These are phyloP conservation scores for Gomphus bonarii DNA, from an alignment of 1,284 basidiomycete species.

Conservation along the genomic window DNA sequence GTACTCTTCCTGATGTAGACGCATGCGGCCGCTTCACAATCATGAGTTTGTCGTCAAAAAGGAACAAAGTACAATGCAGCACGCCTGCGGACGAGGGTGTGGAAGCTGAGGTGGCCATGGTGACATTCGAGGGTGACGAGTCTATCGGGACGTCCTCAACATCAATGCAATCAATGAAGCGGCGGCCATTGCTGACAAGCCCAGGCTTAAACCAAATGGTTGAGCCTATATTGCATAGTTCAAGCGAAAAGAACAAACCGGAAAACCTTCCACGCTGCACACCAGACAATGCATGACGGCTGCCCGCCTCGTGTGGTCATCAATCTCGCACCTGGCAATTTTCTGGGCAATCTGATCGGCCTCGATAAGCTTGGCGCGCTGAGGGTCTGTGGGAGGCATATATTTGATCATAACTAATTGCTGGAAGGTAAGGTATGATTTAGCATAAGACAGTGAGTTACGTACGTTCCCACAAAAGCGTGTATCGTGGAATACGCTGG, in stretches of 20 bases:
- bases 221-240: constrained; percentile 14
- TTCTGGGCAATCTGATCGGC: constrained; percentile 82
- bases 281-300: constrained; percentile 84
- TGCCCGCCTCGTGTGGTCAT: constrained; percentile 84
- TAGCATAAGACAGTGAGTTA: constrained; percentile 1
- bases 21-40: constrained; percentile 80
- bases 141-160: constrained; percentile 75
- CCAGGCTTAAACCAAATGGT: constrained; percentile 31
- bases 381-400: constrained; percentile 68
- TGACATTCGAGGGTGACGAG: constrained; percentile 16
- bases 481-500: constrained; percentile 96
- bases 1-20: constrained; percentile 60
- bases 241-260: constrained; percentile 27
- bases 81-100: constrained; percentile 19
- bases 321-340: constrained; percentile 88
- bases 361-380: constrained; percentile 75
- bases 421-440: background rate
- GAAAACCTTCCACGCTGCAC: constrained; percentile 84
- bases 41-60: constrained; percentile 93
- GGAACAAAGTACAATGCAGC: constrained; percentile 82
- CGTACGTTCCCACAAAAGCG: constrained; percentile 75
- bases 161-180: constrained; percentile 90
- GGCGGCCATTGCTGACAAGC: constrained; percentile 76
- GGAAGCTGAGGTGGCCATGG: constrained; percentile 9
- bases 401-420: constrained; percentile 67